Percentiles rank a stretch among this genome's conserved stretches.
These are phyloP conservation scores for Exophiala aquamarina DNA, from an alignment of 2,329 filamentous ascomycete species.

Conservation along the genomic window DNA sequence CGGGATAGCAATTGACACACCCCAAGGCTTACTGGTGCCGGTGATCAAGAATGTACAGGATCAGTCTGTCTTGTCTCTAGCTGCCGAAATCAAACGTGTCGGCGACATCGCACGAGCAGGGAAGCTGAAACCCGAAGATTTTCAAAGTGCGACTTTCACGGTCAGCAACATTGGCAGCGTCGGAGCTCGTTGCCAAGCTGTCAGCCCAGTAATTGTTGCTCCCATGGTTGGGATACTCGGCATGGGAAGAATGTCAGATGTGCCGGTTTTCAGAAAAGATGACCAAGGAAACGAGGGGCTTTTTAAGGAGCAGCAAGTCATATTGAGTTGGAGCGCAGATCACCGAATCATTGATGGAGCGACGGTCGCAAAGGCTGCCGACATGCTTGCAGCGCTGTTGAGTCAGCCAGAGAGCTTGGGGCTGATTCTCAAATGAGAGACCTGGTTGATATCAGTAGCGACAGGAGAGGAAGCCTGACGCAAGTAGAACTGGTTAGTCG, in stretches of 20 bases:
- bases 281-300: conserved; percentile 51
- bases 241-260: conserved; percentile 72
- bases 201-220: conserved; percentile 85
- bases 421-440: too few species aligned
- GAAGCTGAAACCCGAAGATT: conserved; percentile 72
- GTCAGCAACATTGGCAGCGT: conserved; percentile 96
- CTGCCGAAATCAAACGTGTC: conserved; percentile 71
- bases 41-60: conserved; percentile 81
- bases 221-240: conserved; percentile 89
- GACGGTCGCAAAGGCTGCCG: conserved; percentile 86
- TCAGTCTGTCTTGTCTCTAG: conserved; percentile 75
- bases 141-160: conserved; percentile 86
- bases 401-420: not conserved
- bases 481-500: too few species aligned
- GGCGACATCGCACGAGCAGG: conserved; percentile 70
- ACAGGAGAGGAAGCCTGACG: too few species aligned
- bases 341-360: conserved; percentile 92
- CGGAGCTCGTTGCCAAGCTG: conserved; percentile 72
- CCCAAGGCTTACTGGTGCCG: conserved; percentile 81
- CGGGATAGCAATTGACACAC: conserved; percentile 91
- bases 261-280: conserved; percentile 70
- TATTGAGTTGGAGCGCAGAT: conserved; percentile 95
- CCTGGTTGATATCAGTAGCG: too few species aligned
- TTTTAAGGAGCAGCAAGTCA: conserved; percentile 75
- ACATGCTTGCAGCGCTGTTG: conserved; percentile 56